A percentile compares a stretch with the other conserved stretches of the same genome.
Conservation (phyloP, 1,139 yeast genomes). For the Meyerozyma carpophila region DNA sequence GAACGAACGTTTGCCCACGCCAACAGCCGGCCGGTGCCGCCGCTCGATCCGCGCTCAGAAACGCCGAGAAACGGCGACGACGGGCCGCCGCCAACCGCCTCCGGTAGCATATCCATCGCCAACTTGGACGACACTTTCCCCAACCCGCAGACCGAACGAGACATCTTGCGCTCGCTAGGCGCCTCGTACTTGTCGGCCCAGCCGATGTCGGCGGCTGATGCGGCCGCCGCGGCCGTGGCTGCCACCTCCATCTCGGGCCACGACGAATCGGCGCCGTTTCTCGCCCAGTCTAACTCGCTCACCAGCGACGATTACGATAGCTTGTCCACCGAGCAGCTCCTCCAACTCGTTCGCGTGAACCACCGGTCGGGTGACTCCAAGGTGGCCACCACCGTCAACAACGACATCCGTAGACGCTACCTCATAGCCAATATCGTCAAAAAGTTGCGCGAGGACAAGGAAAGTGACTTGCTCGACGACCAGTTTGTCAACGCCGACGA, state of each 20-base stretch:
- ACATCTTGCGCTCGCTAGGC: background rate
- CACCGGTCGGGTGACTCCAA: constrained; percentile 1
- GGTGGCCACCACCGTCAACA: constrained; percentile 12
- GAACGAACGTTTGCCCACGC: constrained; percentile 34
- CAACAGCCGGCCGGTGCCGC: constrained; percentile 8
- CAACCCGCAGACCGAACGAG: background rate
- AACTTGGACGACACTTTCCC: background rate
- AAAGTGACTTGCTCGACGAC: constrained; percentile 30
- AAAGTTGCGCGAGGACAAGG: constrained; percentile 36
- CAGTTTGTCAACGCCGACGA: constrained; percentile 28
- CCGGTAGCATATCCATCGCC: background rate
- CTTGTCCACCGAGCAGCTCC: constrained; percentile 32
- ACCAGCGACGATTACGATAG: constrained; percentile 39
- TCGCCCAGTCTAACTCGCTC: constrained; percentile 8
- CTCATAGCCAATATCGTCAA: constrained; percentile 32
- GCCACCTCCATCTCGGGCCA: background rate
- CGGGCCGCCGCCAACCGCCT: background rate
- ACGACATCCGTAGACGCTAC: constrained; percentile 33
- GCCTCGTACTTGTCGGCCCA: background rate
- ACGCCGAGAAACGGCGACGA: background rate
- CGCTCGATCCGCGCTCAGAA: background rate
- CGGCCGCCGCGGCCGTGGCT: constrained; percentile 2
- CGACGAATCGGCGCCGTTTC: background rate
- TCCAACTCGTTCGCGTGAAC: constrained; percentile 25
- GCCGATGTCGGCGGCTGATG: background rate